These are phyloP conservation scores for Smittium culicis DNA, from an alignment of 371 early-diverging fungal species.

Conservation along the genomic window DNA sequence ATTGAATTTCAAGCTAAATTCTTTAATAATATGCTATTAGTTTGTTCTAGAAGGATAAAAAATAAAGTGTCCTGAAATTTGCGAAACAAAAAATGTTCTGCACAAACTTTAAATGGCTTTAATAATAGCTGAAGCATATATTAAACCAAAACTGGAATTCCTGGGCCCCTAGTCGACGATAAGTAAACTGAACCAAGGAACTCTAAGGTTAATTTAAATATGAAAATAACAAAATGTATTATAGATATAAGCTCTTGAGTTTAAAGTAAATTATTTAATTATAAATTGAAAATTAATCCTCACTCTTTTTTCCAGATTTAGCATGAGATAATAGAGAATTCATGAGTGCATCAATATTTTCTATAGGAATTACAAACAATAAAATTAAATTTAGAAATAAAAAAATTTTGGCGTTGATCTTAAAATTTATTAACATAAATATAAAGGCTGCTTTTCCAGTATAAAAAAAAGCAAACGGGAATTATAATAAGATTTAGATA, in stretches of 20 bases:
- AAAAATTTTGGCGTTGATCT: neutral
- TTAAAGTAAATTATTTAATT: neutral
- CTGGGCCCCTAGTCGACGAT: constrained; percentile 31
- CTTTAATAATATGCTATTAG: too few species aligned
- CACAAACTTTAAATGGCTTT: too few species aligned
- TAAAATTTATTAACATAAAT: neutral
- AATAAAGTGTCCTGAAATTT: too few species aligned
- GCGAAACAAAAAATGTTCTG: too few species aligned
- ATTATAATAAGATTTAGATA: neutral
- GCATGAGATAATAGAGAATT: constrained; percentile 21
- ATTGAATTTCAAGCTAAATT: too few species aligned
- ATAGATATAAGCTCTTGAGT: too few species aligned
- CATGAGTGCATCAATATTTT: constrained; percentile 19
- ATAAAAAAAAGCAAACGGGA: neutral
- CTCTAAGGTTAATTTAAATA: too few species aligned
- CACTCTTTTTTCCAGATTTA: constrained; percentile 14
- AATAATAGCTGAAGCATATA: too few species aligned
- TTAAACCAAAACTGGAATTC: constrained; percentile 16
- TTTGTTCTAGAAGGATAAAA: too few species aligned
- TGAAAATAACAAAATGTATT: too few species aligned
- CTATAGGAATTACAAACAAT: constrained; percentile 2
- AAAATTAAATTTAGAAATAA: neutral
- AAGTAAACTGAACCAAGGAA: constrained; percentile 25
- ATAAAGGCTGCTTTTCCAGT: neutral
- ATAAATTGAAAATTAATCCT: neutral